These are phyloP conservation scores for Suillus bovinus DNA, from an alignment of 768 basidiomycete genomes.

Conservation along the genomic window DNA sequence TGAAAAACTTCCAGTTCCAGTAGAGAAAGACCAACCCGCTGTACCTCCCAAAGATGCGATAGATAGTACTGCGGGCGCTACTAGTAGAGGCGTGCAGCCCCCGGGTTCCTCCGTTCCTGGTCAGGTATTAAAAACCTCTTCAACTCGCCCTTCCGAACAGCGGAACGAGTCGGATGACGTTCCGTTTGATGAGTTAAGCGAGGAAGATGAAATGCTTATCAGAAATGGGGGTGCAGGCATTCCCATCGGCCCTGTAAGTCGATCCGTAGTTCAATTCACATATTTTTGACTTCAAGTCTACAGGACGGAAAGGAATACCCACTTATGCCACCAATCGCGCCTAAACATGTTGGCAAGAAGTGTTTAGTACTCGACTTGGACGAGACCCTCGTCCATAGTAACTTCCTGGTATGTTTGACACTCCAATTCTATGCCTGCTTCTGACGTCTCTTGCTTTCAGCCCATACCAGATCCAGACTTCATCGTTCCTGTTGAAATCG, in stretches of 20 bases:
- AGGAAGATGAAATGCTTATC: constrained; percentile 79
- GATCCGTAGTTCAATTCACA: neutral
- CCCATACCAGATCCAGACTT: constrained; percentile 88
- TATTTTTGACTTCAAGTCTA: neutral
- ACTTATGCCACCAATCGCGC: constrained; percentile 72
- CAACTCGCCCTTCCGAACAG: constrained; percentile 32
- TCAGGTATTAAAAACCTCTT: neutral
- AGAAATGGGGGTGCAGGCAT: constrained; percentile 87
- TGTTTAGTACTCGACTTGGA: constrained; percentile 92
- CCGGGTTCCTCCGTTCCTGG: constrained; percentile 61
- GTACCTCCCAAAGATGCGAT: constrained; percentile 42
- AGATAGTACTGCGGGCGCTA: constrained; percentile 81
- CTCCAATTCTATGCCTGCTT: neutral
- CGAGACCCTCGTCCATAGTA: constrained; percentile 90
- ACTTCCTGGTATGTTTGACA: constrained; percentile 73
- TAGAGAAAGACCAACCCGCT: constrained; percentile 39
- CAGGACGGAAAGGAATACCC: constrained; percentile 84
- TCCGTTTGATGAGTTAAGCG: constrained; percentile 24
- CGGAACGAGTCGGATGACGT: constrained; percentile 43
- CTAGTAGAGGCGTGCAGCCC: constrained; percentile 81
- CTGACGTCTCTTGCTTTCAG: constrained; percentile 38
- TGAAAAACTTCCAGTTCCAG: constrained; percentile 20
- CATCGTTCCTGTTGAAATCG: constrained; percentile 95
- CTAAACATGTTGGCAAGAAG: constrained; percentile 78
- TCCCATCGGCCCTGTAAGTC: constrained; percentile 79